Conservation (phyloP, 352 stramenopile species). For the Pythium rishiriense region DNA sequence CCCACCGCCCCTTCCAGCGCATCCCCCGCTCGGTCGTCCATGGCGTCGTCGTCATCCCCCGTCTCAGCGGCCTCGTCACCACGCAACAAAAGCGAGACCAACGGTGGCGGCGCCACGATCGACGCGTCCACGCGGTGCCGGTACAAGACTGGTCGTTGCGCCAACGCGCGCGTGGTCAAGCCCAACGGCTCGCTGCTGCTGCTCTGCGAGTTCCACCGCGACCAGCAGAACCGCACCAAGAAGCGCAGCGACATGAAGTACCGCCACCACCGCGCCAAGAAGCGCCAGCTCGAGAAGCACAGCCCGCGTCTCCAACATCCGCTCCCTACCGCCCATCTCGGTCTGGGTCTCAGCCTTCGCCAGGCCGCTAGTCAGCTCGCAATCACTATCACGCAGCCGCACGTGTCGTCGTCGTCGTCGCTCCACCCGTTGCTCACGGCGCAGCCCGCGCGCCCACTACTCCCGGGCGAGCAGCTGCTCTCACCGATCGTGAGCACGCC, state of each 20-base stretch:
- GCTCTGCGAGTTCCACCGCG: slow-evolving; percentile 81
- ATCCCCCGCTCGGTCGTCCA: background rate
- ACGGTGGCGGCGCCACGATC: no score
- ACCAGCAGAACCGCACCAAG: slow-evolving; percentile 86
- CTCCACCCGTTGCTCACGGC: no score
- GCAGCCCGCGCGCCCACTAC: background rate
- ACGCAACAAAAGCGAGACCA: no score
- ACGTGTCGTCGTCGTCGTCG: no score
- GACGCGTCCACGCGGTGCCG: slow-evolving; percentile 41
- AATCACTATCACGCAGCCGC: background rate
- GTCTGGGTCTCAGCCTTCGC: background rate
- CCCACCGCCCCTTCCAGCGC: no score
- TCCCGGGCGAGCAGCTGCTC: slow-evolving; percentile 4
- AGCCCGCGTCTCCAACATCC: background rate
- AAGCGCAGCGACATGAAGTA: slow-evolving; percentile 86
- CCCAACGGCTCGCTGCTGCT: slow-evolving; percentile 71
- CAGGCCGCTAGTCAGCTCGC: background rate
- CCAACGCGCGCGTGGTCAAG: slow-evolving; percentile 69
- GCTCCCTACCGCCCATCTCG: background rate
- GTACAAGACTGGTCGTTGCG: slow-evolving; percentile 83
- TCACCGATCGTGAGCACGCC: slow-evolving; percentile 18
- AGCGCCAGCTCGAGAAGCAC: slow-evolving; percentile 35
- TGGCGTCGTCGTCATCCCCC: background rate
- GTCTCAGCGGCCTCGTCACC: no score
- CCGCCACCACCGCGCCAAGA: slow-evolving; percentile 60